Percentiles rank a stretch among this genome's conserved stretches.
These are phyloP conservation scores for Tolypocladium ovalisporum DNA, from an alignment of 2,329 filamentous ascomycete species.

Conservation along the genomic window DNA sequence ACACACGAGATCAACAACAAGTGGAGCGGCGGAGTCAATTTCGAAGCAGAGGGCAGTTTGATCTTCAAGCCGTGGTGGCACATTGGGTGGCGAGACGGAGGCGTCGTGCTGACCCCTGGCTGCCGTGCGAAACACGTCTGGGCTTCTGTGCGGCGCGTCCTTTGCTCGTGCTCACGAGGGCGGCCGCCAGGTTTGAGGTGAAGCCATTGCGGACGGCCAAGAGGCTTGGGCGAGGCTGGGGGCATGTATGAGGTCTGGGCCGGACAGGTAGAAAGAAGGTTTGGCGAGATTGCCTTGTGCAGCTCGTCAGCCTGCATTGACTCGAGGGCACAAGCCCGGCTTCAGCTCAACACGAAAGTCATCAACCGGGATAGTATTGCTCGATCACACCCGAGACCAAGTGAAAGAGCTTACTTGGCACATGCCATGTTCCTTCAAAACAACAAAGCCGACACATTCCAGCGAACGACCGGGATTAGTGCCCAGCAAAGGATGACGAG, in stretches of 20 bases:
- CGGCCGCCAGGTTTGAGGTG: not conserved
- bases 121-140: not conserved
- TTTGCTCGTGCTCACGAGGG: not conserved
- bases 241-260: not conserved
- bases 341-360: not conserved
- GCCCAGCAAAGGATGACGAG: not conserved
- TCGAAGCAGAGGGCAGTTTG: not conserved
- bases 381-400: too few species aligned
- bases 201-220: not conserved
- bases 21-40: not conserved
- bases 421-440: not conserved
- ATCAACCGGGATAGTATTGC: too few species aligned
- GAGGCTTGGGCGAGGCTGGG: not conserved
- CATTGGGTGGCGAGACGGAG: not conserved
- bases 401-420: not conserved
- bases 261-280: not conserved
- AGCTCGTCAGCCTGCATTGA: not conserved
- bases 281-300: not conserved
- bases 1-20: not conserved
- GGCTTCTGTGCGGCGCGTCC: too few species aligned
- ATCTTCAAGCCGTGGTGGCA: not conserved
- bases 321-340: too few species aligned
- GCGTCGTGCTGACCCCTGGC: not conserved
- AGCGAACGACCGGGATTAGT: not conserved
- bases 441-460: not conserved